phyloP scores from a whole-genome alignment of 2,329 filamentous ascomycete species.

The Cladosporium sp. region DNA sequence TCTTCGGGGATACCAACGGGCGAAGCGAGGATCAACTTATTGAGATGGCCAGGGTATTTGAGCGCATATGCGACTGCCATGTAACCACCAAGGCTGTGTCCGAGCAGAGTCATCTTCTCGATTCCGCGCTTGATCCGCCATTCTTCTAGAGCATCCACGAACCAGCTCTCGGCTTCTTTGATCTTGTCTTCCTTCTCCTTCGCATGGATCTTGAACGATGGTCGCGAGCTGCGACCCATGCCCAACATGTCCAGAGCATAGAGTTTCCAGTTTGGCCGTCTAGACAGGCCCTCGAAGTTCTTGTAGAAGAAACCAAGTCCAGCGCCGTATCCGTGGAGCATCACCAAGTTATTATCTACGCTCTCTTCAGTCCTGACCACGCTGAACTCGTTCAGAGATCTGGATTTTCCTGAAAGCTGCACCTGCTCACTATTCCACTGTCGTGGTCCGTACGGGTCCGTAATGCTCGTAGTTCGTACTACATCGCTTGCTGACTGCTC shows the following conservation, averaged over 20 bases:
- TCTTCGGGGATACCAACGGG: slow-evolving; percentile 95
- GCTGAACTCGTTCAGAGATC: slow-evolving; percentile 88
- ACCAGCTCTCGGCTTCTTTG: slow-evolving; percentile 89
- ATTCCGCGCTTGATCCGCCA: slow-evolving; percentile 88
- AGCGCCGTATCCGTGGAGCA: slow-evolving; percentile 95
- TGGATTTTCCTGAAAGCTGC: slow-evolving; percentile 77
- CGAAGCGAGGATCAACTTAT: slow-evolving; percentile 93
- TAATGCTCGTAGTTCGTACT: slow-evolving; percentile 46
- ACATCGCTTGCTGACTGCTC: slow-evolving; percentile 39
- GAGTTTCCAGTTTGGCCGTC: slow-evolving; percentile 77
- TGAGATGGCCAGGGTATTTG: slow-evolving; percentile 91
- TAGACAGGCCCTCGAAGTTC: slow-evolving; percentile 87
- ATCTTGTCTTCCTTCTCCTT: slow-evolving; percentile 81
- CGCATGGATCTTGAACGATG: slow-evolving; percentile 78
- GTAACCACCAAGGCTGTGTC: slow-evolving; percentile 92
- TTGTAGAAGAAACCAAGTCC: slow-evolving; percentile 98
- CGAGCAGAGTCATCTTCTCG: slow-evolving; percentile 88
- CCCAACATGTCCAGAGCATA: slow-evolving; percentile 94
- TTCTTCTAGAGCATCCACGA: slow-evolving; percentile 92
- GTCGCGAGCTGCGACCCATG: slow-evolving; percentile 86
- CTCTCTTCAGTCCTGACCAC: slow-evolving; percentile 80
- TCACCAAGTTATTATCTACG: slow-evolving; percentile 83
- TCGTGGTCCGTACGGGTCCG: slow-evolving; percentile 80
- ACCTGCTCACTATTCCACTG: slow-evolving; percentile 87
- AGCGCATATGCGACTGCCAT: slow-evolving; percentile 92